A percentile compares a stretch with the other conserved stretches of the same genome.
Conservation (phyloP, 2,329 filamentous ascomycete genomes). For the Rhynchosporium secalis region DNA sequence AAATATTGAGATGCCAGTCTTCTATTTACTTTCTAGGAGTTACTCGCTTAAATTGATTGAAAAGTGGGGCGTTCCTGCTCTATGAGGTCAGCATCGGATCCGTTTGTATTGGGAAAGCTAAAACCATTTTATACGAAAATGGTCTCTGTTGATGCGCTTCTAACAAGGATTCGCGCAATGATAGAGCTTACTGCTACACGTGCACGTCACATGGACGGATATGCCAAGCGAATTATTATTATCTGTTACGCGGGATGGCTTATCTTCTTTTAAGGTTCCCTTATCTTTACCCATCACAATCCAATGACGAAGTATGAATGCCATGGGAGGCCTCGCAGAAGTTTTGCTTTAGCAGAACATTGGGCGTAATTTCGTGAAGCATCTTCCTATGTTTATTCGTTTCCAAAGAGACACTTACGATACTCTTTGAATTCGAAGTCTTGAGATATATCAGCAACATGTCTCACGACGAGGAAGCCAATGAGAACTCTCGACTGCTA, state of each 20-base stretch:
- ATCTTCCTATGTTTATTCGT: background rate
- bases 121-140: no score
- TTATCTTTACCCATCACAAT: slow-evolving; percentile 4
- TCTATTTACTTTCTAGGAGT: background rate
- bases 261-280: background rate
- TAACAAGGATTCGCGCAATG: background rate
- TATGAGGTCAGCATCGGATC: background rate
- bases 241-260: background rate
- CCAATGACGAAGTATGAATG: slow-evolving; percentile 2
- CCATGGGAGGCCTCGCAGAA: background rate
- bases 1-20: background rate
- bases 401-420: background rate
- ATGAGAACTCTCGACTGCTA: slow-evolving; percentile 30
- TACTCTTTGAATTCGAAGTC: background rate
- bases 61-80: background rate
- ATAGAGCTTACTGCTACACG: background rate
- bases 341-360: background rate
- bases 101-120: background rate
- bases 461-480: slow-evolving; percentile 31
- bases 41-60: background rate
- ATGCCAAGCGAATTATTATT: background rate
- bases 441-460: background rate
- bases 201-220: background rate
- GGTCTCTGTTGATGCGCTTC: background rate
- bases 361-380: background rate